Base-by-base conservation (phyloP, 192 early-diverging fungal genomes). In the Anaeromyces robustus region DNA sequence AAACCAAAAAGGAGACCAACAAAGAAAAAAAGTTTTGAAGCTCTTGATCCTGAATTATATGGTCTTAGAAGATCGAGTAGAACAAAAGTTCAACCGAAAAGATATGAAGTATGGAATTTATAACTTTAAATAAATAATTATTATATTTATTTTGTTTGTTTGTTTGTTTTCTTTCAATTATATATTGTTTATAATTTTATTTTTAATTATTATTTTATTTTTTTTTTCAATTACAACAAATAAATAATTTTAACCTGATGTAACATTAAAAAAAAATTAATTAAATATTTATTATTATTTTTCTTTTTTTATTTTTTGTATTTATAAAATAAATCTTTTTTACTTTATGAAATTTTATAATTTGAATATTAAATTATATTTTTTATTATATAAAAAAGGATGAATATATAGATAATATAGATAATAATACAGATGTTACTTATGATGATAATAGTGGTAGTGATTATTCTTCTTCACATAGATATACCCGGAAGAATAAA, bases 61-160 rank as follows among this genome's bases (percentile, higher is more conserved):
- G 90, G 92, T 43, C 84, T 93, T 14, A 84, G 92, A 78, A 78
- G 92, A 79, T 92, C 91, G 26, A 87, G 86, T 26, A 83, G 92
- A 78, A 83, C 83, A 79, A 85, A 81, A 80, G 84, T 34, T 52
- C 84, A 29, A 78, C 83, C 79, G 83, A 80, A 82, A 80, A 86
- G 78, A 77, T 83, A 43, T 82, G 86, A 82, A 84, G 89, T 82
- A 83, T 34, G 34, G 26, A 16, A 26, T 29, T 30, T 68, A 4
- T 29, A 14, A 28, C 16, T 34, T 18, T 14, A 22, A 32, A 29
- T 79, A 77, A 29, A 14, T 7, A 77, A 59, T 31, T 30, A 11
- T 80, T 31, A 30, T 77, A 77, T 37, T 81, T 30, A 52, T 32
- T 81, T 81, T 78, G 78, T 16, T 22, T 43, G 31, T 68, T 84